Conservation (phyloP, 768 basidiomycete species). For the Termitomyces sp. region DNA sequence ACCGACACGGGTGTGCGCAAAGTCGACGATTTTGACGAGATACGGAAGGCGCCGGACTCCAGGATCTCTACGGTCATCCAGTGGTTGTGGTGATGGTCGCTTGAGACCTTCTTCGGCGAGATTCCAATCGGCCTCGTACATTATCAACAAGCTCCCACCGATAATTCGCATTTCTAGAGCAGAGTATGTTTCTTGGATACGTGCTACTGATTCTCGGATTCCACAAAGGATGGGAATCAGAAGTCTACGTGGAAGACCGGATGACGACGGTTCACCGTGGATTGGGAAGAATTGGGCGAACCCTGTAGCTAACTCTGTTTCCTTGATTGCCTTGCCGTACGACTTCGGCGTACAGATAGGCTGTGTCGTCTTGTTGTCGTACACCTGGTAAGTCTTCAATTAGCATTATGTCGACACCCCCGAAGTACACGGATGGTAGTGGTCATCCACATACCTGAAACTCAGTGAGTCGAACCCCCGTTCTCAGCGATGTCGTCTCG, state of each 20-base stretch:
- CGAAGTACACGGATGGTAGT: not conserved
- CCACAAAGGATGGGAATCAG: slow-evolving; percentile 58
- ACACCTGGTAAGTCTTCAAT: slow-evolving; percentile 47
- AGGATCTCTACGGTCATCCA: slow-evolving; percentile 29
- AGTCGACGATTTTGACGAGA: slow-evolving; percentile 83
- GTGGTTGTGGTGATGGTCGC: slow-evolving; percentile 20
- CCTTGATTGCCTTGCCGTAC: slow-evolving; percentile 75
- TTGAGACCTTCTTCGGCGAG: slow-evolving; percentile 39
- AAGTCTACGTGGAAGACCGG: slow-evolving; percentile 52
- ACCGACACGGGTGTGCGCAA: slow-evolving; percentile 78
- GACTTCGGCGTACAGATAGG: slow-evolving; percentile 63
- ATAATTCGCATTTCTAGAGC: slow-evolving; percentile 71
- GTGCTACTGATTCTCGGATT: slow-evolving; percentile 48
- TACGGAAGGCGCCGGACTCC: slow-evolving; percentile 45
- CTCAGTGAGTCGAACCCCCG: slow-evolving; percentile 81
- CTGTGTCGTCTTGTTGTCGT: slow-evolving; percentile 51
- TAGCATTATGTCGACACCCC: not conserved
- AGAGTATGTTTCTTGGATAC: slow-evolving; percentile 46
- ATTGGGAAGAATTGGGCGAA: slow-evolving; percentile 76
- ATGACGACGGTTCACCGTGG: slow-evolving; percentile 14
- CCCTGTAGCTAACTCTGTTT: slow-evolving; percentile 66
- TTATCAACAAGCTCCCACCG: slow-evolving; percentile 73
- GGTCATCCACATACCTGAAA: slow-evolving; percentile 63
- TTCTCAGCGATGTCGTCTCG: slow-evolving; percentile 66
- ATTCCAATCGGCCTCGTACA: slow-evolving; percentile 59